phyloP scores from a whole-genome alignment of 2,329 filamentous ascomycete species.

The Exophiala spinifera region DNA sequence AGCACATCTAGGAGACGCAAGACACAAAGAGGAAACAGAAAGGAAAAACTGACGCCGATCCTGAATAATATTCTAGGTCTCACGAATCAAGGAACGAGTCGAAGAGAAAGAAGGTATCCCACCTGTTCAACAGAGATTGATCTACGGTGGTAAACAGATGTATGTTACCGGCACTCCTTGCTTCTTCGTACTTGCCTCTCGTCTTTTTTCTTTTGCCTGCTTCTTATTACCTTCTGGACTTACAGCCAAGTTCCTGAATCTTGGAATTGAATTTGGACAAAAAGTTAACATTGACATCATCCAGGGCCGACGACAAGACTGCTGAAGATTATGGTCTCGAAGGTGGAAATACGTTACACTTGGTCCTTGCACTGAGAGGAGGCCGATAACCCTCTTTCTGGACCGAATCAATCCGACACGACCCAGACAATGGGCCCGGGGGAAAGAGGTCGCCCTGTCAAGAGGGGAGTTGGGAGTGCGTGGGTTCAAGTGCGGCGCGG shows the following conservation, averaged over 20 bases:
- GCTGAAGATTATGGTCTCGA: constrained; percentile 86
- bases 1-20: background rate
- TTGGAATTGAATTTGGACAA: background rate
- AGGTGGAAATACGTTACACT: constrained; percentile 87
- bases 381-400: constrained; percentile 52
- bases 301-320: constrained; percentile 90
- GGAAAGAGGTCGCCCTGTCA: too few relatives aligned
- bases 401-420: too few relatives aligned
- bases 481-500: too few relatives aligned
- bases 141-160: constrained; percentile 98
- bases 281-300: background rate
- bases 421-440: too few relatives aligned
- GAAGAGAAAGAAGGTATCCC: constrained; percentile 99
- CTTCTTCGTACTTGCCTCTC: too few relatives aligned
- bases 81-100: constrained; percentile 96
- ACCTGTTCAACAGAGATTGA: constrained; percentile 91
- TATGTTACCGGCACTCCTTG: too few relatives aligned
- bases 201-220: too few relatives aligned
- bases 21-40: background rate
- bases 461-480: too few relatives aligned
- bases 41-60: constrained; percentile 4
- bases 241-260: background rate
- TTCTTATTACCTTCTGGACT: too few relatives aligned
- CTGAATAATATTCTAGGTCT: constrained; percentile 58
- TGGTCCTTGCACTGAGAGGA: constrained; percentile 90